Conservation (phyloP, 1,139 yeast species). For the Yamadazyma buinensis region DNA sequence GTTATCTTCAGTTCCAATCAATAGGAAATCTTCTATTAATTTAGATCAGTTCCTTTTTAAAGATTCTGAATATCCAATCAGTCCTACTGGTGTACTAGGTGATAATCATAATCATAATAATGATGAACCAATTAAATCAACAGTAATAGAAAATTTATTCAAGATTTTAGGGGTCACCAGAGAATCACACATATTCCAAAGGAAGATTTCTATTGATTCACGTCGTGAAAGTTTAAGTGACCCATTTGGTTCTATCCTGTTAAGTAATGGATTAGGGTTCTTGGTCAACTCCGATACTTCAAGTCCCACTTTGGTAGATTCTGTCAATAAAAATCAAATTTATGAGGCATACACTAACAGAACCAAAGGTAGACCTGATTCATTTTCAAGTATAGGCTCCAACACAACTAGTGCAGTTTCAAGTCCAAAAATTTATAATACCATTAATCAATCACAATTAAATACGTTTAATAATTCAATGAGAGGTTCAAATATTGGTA, state of each 20-base stretch:
- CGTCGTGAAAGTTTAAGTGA: conserved; percentile 5
- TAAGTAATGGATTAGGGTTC: conserved; percentile 27
- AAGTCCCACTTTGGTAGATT: conserved; percentile 6
- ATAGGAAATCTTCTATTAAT: conserved; percentile 42
- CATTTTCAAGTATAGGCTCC: conserved; percentile 17
- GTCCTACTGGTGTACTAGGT: neutral
- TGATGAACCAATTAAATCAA: conserved; percentile 63
- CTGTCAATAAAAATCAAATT: conserved; percentile 12
- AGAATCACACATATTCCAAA: conserved; percentile 13
- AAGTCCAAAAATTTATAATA: conserved; percentile 26
- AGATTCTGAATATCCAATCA: conserved; percentile 3
- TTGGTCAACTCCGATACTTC: conserved; percentile 17
- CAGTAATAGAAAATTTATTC: conserved; percentile 75
- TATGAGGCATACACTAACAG: conserved; percentile 21
- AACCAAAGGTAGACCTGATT: conserved; percentile 18
- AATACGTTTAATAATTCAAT: conserved; percentile 3
- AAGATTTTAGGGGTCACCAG: conserved; percentile 65
- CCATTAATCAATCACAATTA: conserved; percentile 23
- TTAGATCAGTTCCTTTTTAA: conserved; percentile 9
- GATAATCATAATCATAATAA: conserved; percentile 71
- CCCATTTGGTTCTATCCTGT: conserved; percentile 26
- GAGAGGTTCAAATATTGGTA: conserved; percentile 7
- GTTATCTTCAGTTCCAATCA: conserved; percentile 75
- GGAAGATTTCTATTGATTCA: neutral
- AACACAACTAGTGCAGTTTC: conserved; percentile 14